Base-by-base conservation (phyloP, 768 basidiomycete genomes). In the Agrocybe pediades region DNA sequence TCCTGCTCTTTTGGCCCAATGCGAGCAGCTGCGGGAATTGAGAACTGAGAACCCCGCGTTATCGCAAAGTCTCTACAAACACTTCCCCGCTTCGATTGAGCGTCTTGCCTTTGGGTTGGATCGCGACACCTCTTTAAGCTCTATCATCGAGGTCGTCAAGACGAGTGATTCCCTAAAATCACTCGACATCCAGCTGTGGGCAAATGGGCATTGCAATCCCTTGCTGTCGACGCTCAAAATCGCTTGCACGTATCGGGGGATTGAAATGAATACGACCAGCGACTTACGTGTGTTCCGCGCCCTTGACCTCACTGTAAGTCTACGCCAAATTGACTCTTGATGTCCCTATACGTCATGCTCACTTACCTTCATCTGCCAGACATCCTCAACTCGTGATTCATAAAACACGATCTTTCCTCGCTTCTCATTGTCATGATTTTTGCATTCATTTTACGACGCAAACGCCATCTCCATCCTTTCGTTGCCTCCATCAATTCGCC, bases 31-130 rank as follows among this genome's bases (percentile, higher is more conserved):
- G 46, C 72, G 73, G 33, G 79, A 80, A 62, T 68, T 90, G 59
- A 71, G 78, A 55, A 76, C 83, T 58, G 88, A 87, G 69, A 77
- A 72, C 60, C 73, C 81, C 17, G 76, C 73, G 51, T 66, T 74
- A n/a, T 69, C 76, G 7, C 71, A 75, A 13, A 57, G 68, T 46
- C 62, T 84, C 53, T 81, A 74, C 70, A 78, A 76, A 54, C 67
- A 70, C 11, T 68, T 87, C 41, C 81, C 86, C 6, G 49, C 58
- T n/a, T 65, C 70, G 6, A 61, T 88, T 21, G 73, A 80, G 55
- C 82, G 83, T 57, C 61, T 90, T 30, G 81, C 82, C n/a, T 72
- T 90, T 40, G 81, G 85, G 19, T 66, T 87, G 41, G 81, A 85
- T 62, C 72, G 73, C 56, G 80, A 83, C 46, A 83, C 83, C 0